Evolutionary conservation across 2,329 filamentous ascomycete species (phyloP).

Genomic region (Parasarocladium wereldwijsianum): DNA sequence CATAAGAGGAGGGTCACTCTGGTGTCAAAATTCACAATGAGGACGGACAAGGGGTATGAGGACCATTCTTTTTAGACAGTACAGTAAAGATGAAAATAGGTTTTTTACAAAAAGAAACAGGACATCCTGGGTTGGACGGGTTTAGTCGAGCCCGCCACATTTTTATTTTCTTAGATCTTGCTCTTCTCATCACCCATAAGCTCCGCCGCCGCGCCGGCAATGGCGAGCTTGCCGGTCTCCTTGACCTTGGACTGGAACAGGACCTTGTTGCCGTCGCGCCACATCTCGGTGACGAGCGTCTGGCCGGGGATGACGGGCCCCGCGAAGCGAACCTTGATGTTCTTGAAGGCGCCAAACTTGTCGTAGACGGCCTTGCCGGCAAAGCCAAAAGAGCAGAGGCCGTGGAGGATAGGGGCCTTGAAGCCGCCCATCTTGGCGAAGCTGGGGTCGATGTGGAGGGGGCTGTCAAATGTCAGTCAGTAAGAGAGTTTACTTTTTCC

Average conservation of each 20-base stretch:
- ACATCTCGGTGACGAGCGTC: constrained; percentile 89
- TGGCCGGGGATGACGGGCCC: constrained; percentile 75
- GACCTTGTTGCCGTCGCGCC: constrained; percentile 69
- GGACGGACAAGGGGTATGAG: not conserved
- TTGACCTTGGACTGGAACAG: constrained; percentile 81
- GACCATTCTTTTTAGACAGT: no score
- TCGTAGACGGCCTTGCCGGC: constrained; percentile 81
- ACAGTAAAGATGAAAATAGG: not conserved
- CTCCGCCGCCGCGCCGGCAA: constrained; percentile 68
- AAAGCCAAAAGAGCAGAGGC: constrained; percentile 90
- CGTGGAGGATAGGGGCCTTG: constrained; percentile 86
- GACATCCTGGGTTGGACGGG: not conserved
- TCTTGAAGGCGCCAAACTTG: constrained; percentile 65
- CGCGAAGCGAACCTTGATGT: constrained; percentile 85
- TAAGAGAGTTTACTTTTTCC: not conserved
- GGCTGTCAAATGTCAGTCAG: constrained; percentile 26
- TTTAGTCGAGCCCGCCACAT: not conserved
- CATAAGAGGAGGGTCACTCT: not conserved
- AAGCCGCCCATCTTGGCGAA: constrained; percentile 95
- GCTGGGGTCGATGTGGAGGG: constrained; percentile 84
- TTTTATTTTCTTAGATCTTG: constrained; percentile 13
- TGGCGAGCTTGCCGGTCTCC: constrained; percentile 83
- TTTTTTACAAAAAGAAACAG: not conserved
- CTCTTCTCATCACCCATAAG: constrained; percentile 29
- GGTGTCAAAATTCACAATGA: not conserved